Percentiles rank a stretch among this genome's conserved stretches.
Evolutionary conservation across 257 asterid species (phyloP).

Genomic region (Ehretia macrophylla): DNA sequence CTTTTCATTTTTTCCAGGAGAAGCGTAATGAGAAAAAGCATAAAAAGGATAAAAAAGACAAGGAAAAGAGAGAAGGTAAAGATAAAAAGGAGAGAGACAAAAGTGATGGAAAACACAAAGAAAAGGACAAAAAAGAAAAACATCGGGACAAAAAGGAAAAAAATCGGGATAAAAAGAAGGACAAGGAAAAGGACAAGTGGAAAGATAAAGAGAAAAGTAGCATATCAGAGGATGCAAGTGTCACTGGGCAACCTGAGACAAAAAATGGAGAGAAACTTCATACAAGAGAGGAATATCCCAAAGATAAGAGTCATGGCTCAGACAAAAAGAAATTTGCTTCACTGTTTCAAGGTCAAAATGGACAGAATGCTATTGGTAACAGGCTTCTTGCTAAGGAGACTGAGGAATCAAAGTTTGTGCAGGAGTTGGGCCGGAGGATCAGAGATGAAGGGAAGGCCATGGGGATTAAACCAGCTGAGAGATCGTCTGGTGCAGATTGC

Average conservation of each 20-base stretch:
- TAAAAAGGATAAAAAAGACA: slow-evolving; percentile 66
- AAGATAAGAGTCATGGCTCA: slow-evolving; percentile 17
- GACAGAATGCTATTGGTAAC: slow-evolving; percentile 30
- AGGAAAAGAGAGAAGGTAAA: slow-evolving; percentile 57
- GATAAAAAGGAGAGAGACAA: slow-evolving; percentile 56
- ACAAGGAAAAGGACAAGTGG: slow-evolving; percentile 49
- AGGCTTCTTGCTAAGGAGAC: slow-evolving; percentile 21
- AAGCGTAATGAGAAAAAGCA: slow-evolving; percentile 59
- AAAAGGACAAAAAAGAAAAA: slow-evolving; percentile 58
- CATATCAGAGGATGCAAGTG: slow-evolving; percentile 51
- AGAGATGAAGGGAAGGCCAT: slow-evolving; percentile 36
- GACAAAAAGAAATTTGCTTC: slow-evolving; percentile 29
- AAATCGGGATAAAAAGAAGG: slow-evolving; percentile 49
- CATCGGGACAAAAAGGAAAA: slow-evolving; percentile 57
- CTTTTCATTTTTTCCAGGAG: slow-evolving; percentile 41
- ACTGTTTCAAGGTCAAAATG: slow-evolving; percentile 42
- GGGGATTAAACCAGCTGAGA: slow-evolving; percentile 35
- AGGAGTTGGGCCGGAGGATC: slow-evolving; percentile 58
- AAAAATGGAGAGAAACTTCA: slow-evolving; percentile 31
- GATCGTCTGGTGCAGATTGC: slow-evolving; percentile 22
- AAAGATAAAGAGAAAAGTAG: slow-evolving; percentile 47
- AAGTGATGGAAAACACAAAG: slow-evolving; percentile 51
- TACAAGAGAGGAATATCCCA: slow-evolving; percentile 27
- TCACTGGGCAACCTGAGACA: slow-evolving; percentile 36
- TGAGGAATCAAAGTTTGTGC: slow-evolving; percentile 50